A percentile compares a stretch with the other conserved stretches of the same genome.
phyloP scores from a whole-genome alignment of 768 basidiomycete genomes.

The Mycena olivaceomarginata region DNA sequence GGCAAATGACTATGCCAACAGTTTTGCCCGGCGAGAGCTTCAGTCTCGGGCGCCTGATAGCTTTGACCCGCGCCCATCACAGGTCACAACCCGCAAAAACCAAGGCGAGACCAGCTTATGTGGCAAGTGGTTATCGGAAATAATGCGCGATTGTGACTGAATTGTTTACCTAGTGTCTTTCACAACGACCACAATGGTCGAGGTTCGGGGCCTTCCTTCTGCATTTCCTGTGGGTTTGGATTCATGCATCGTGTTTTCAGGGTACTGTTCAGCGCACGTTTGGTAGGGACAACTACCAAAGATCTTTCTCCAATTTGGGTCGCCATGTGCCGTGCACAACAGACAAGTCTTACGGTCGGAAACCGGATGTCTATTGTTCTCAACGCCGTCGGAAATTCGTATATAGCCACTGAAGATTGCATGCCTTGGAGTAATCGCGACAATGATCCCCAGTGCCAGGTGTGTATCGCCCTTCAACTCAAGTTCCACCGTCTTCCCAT shows the following conservation, averaged over 20 bases:
- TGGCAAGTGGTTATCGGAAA: background rate
- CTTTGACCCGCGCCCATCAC: conserved; percentile 1
- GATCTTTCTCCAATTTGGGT: conserved; percentile 27
- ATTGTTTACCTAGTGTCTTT: background rate
- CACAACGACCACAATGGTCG: background rate
- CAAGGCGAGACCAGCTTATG: background rate
- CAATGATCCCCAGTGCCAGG: conserved; percentile 2
- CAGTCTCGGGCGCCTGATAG: conserved; percentile 7
- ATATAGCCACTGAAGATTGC: conserved; percentile 4
- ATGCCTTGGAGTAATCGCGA: background rate
- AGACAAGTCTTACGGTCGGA: background rate
- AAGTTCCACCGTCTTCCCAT: no score
- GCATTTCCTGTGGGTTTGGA: background rate
- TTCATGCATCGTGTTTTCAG: background rate
- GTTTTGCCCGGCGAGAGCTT: conserved; percentile 1
- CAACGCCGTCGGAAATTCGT: background rate
- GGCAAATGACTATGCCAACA: conserved; percentile 1
- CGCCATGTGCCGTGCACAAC: conserved; percentile 24
- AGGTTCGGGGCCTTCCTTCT: background rate
- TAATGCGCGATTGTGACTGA: background rate
- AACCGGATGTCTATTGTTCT: background rate
- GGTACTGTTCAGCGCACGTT: conserved; percentile 22
- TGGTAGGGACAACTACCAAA: conserved; percentile 18
- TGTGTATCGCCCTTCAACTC: background rate
- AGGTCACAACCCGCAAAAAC: conserved; percentile 5